Percentiles rank a stretch among this genome's conserved stretches.
Evolutionary conservation across 768 basidiomycete species (phyloP).

Genomic region (Tulasnella sp.): DNA sequence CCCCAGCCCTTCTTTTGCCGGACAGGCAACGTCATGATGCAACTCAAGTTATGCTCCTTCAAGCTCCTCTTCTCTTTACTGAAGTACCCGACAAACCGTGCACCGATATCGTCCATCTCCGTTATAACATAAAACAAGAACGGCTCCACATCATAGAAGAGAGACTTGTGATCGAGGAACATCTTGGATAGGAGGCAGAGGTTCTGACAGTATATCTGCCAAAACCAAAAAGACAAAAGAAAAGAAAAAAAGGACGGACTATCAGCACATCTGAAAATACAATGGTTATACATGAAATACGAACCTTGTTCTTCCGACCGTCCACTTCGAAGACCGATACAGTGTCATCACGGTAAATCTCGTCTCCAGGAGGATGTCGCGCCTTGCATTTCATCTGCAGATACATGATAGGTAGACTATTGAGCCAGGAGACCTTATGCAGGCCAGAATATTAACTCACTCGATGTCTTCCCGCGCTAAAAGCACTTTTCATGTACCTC

Average conservation of each 20-base stretch:
- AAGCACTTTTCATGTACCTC: slow-evolving; percentile 94
- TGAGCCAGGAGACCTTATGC: too few species aligned
- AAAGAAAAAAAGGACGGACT: too few species aligned
- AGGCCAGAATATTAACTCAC: slow-evolving; percentile 39
- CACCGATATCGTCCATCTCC: slow-evolving; percentile 77
- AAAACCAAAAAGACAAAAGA: too few species aligned
- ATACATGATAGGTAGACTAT: not conserved
- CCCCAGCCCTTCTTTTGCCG: slow-evolving; percentile 95
- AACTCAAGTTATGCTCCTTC: slow-evolving; percentile 95
- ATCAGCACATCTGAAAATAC: not conserved
- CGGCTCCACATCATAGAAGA: slow-evolving; percentile 98
- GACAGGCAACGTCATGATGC: slow-evolving; percentile 98
- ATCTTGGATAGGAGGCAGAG: slow-evolving; percentile 94
- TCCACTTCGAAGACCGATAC: slow-evolving; percentile 97
- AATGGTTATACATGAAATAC: not conserved
- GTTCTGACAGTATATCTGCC: slow-evolving; percentile 99
- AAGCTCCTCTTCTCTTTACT: slow-evolving; percentile 96
- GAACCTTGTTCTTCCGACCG: slow-evolving; percentile 90
- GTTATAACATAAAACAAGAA: slow-evolving; percentile 99
- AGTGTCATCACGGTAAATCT: slow-evolving; percentile 84
- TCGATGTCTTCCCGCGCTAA: slow-evolving; percentile 73
- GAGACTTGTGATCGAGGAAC: slow-evolving; percentile 97
- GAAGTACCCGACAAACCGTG: slow-evolving; percentile 95
- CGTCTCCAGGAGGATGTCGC: slow-evolving; percentile 93
- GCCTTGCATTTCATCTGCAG: slow-evolving; percentile 85